A percentile compares a stretch with the other conserved stretches of the same genome.
phyloP scores from a whole-genome alignment of 176 grass and related monocot species.

The Miscanthus lutarioriparius region DNA sequence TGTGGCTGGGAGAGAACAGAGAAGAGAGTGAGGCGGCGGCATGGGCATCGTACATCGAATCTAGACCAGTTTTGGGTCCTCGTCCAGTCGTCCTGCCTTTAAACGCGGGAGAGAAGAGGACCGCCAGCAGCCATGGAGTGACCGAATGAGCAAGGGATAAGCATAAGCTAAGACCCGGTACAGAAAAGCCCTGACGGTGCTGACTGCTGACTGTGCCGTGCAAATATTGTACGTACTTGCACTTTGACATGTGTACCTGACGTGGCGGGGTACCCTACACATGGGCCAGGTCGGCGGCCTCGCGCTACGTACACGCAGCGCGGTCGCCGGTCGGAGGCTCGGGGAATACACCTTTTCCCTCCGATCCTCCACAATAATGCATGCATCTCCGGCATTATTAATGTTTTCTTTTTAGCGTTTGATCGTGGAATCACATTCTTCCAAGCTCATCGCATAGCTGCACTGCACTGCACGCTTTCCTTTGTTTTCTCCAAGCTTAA shows the following conservation, averaged over 20 bases:
- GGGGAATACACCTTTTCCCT: neutral
- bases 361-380: neutral
- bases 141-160: neutral
- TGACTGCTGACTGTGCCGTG: neutral
- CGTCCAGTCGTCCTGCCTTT: neutral
- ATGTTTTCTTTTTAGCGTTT: slow-evolving; percentile 1
- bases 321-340: neutral
- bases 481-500: neutral
- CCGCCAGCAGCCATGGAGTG: neutral
- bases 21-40: neutral
- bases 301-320: neutral
- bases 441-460: neutral
- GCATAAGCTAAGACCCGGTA: neutral
- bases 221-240: slow-evolving; percentile 6
- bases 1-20: neutral
- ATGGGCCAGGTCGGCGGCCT: slow-evolving; percentile 10
- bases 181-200: neutral
- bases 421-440: slow-evolving; percentile 21
- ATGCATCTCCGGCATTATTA: neutral
- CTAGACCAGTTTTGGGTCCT: neutral
- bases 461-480: neutral
- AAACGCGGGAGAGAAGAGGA: too few relatives aligned
- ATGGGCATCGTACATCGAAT: slow-evolving; percentile 5
- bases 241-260: slow-evolving; percentile 11
- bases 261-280: slow-evolving; percentile 30